A percentile compares a stretch with the other conserved stretches of the same genome.
Conservation (phyloP, 192 early-diverging fungal genomes). For the Coemansia sp. region DNA sequence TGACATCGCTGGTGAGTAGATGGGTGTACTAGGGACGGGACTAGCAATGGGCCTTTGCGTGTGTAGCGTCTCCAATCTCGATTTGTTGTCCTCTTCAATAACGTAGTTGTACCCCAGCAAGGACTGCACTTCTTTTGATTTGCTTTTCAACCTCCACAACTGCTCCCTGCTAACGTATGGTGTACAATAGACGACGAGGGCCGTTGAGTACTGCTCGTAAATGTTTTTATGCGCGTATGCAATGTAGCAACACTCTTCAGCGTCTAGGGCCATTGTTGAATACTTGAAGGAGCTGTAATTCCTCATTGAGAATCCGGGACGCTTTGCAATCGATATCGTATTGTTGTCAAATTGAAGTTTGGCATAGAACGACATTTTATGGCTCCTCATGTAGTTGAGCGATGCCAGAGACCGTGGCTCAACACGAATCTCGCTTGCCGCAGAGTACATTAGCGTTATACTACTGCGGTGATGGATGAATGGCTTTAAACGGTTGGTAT, state of each 20-base stretch:
- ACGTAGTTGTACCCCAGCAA: constrained; percentile 3
- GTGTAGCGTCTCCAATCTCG: neutral
- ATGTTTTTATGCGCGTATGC: neutral
- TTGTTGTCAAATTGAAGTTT: constrained; percentile 2
- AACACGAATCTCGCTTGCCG: neutral
- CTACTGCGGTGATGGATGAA: neutral
- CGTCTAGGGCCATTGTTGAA: neutral
- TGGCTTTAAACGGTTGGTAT: no score
- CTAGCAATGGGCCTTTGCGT: neutral
- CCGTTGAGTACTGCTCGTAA: constrained; percentile 3
- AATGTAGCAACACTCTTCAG: neutral
- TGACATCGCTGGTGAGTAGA: neutral
- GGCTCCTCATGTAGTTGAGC: neutral
- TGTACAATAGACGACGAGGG: neutral
- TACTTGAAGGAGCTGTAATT: neutral
- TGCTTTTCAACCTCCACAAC: neutral
- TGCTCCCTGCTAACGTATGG: neutral
- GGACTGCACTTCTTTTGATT: constrained; percentile 5
- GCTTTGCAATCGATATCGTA: constrained; percentile 1
- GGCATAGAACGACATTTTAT: neutral
- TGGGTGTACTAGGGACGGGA: neutral
- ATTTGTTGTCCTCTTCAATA: neutral
- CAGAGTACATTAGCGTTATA: neutral
- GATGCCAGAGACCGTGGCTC: constrained; percentile 3
- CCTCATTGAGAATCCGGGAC: constrained; percentile 5